Percentiles rank a stretch among this genome's conserved stretches.
Evolutionary conservation across 2,329 filamentous ascomycete species (phyloP).

Genomic region (Aspergillus luchuensis): DNA sequence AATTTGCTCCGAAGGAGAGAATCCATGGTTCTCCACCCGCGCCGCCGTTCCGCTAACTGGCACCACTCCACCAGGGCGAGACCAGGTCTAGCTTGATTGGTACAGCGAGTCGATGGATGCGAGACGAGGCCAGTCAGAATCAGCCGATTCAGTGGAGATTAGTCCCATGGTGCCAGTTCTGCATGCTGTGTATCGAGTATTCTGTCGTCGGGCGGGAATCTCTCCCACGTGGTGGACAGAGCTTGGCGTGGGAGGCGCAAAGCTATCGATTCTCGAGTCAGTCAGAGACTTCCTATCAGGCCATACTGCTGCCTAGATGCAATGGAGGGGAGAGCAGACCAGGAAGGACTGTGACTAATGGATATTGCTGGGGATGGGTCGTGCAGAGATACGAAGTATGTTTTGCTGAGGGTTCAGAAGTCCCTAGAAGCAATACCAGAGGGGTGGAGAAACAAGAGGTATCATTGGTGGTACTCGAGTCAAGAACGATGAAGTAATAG

Average conservation of each 20-base stretch:
- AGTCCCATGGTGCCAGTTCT: not conserved
- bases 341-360: not conserved
- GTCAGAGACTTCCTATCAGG: not conserved
- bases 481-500: no score
- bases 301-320: not conserved
- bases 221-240: not conserved
- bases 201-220: no score
- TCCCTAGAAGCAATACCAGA: not conserved
- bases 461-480: no score
- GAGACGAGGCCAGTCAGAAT: not conserved
- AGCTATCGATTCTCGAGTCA: not conserved
- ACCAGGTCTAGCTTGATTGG: not conserved
- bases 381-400: not conserved
- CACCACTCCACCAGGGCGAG: not conserved
- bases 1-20: not conserved
- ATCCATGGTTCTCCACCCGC: not conserved
- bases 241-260: not conserved
- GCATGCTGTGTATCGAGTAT: no score
- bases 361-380: not conserved
- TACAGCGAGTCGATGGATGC: not conserved
- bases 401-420: not conserved
- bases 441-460: no score
- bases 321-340: not conserved
- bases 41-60: not conserved
- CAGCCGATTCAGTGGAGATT: not conserved